These are phyloP conservation scores for Blastobotrys americana DNA, from an alignment of 805 yeast species.

Conservation along the genomic window DNA sequence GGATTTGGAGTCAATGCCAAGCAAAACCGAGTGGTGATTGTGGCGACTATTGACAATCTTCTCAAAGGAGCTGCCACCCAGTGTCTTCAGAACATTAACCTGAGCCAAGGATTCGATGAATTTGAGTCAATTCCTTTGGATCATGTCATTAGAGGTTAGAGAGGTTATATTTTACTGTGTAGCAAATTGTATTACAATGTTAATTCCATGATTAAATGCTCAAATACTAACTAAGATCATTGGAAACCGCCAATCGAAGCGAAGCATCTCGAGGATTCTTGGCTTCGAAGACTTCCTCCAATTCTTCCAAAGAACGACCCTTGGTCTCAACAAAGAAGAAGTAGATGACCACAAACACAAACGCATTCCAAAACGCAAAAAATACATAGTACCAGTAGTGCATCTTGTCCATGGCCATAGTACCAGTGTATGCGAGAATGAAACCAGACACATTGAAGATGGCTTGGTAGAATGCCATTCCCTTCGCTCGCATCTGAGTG, in stretches of 20 bases:
- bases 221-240: too few species aligned
- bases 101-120: conserved; percentile 84
- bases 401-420: conserved; percentile 30
- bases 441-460: conserved; percentile 28
- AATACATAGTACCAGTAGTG: conserved; percentile 31
- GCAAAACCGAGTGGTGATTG: conserved; percentile 85
- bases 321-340: conserved; percentile 69
- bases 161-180: too few species aligned
- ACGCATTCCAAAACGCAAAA: conserved; percentile 28
- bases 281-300: conserved; percentile 46
- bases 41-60: conserved; percentile 92
- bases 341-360: conserved; percentile 40
- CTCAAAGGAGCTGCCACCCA: conserved; percentile 99
- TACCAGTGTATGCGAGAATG: conserved; percentile 23
- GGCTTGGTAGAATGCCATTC: conserved; percentile 24
- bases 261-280: neutral
- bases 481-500: conserved; percentile 29
- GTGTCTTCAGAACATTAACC: conserved; percentile 91
- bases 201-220: too few species aligned
- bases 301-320: conserved; percentile 74
- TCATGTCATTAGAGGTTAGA: conserved; percentile 20
- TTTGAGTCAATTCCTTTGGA: conserved; percentile 83
- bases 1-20: conserved; percentile 90
- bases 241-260: too few species aligned
- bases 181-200: too few species aligned